Evolutionary conservation across 345 rosid genomes (phyloP).

Genomic region (Hibiscus syriacus): DNA sequence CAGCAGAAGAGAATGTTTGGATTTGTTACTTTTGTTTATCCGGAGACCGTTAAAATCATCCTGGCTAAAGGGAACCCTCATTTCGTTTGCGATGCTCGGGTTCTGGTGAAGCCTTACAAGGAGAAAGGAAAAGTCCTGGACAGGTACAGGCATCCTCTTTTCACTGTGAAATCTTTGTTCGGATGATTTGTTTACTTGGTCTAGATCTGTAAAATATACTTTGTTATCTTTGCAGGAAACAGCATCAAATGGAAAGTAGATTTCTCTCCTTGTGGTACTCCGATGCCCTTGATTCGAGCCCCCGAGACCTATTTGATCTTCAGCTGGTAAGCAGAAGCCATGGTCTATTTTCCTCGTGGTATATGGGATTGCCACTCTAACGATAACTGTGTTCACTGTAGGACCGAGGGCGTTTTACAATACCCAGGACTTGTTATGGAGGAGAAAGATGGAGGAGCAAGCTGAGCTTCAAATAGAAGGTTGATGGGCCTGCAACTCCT

Average conservation of each 20-base stretch:
- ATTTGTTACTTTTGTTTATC: slow-evolving; percentile 75
- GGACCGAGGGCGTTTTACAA: slow-evolving; percentile 63
- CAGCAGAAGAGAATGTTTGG: slow-evolving; percentile 99
- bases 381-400: not conserved
- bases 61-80: slow-evolving; percentile 91
- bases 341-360: not conserved
- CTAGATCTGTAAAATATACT: not conserved
- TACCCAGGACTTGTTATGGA: slow-evolving; percentile 61
- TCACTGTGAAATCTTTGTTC: not conserved
- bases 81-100: slow-evolving; percentile 87
- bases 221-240: slow-evolving; percentile 22
- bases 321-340: slow-evolving; percentile 33
- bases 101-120: slow-evolving; percentile 92
- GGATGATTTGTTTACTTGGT: not conserved
- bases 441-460: slow-evolving; percentile 72
- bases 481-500: slow-evolving; percentile 76
- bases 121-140: slow-evolving; percentile 94
- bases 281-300: slow-evolving; percentile 49
- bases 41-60: slow-evolving; percentile 84
- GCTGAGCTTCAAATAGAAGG: slow-evolving; percentile 65
- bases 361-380: not conserved
- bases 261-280: slow-evolving; percentile 56
- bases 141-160: slow-evolving; percentile 55
- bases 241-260: slow-evolving; percentile 51
- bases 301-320: slow-evolving; percentile 56